These are phyloP conservation scores for Heritiera littoralis DNA, from an alignment of 345 rosid species.

Conservation along the genomic window DNA sequence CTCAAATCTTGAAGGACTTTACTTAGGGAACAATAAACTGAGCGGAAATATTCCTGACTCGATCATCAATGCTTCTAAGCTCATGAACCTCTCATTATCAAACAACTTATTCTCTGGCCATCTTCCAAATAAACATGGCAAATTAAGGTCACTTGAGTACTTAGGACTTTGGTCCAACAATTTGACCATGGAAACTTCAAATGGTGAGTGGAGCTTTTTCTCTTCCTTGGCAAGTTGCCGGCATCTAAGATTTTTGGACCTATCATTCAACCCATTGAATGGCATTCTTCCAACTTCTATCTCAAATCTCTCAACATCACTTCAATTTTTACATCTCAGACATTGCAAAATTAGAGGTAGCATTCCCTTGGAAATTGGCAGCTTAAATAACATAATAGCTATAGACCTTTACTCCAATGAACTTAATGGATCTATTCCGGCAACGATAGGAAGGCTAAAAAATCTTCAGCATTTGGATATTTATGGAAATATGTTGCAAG, in stretches of 20 bases:
- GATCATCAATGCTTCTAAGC: constrained; percentile 26
- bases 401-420: constrained; percentile 9
- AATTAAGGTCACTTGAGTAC: not conserved
- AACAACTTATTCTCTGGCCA: not conserved
- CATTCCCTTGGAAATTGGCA: constrained; percentile 22
- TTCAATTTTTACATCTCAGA: not conserved
- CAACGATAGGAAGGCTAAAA: constrained; percentile 5
- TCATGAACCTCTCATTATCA: not conserved
- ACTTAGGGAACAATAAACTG: not conserved
- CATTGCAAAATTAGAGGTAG: constrained; percentile 5
- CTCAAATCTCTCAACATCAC: constrained; percentile 13
- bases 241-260: too few relatives aligned
- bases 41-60: constrained; percentile 18
- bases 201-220: not conserved
- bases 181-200: not conserved
- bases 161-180: not conserved
- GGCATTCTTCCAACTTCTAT: too few relatives aligned
- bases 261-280: too few relatives aligned
- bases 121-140: constrained; percentile 14
- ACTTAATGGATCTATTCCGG: constrained; percentile 9
- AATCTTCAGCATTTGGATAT: constrained; percentile 18
- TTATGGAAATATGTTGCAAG: not conserved
- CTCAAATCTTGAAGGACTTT: constrained; percentile 24
- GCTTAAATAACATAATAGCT: not conserved
- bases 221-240: too few relatives aligned